These are phyloP conservation scores for Jackrogersella multiformis DNA, from an alignment of 495 filamentous ascomycete species.

Conservation along the genomic window DNA sequence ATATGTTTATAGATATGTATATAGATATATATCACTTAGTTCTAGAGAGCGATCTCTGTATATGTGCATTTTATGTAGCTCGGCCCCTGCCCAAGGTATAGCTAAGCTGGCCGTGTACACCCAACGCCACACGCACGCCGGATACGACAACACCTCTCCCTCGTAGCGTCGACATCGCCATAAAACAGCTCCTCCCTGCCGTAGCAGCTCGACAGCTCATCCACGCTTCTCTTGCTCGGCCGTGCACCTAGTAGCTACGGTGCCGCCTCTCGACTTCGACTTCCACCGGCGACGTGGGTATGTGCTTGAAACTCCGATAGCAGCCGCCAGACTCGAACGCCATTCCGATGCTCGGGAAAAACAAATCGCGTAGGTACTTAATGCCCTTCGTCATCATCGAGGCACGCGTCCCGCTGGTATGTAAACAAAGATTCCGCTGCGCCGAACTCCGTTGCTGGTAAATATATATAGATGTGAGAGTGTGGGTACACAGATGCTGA, in stretches of 20 bases:
- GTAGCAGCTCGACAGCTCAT: background rate
- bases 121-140: background rate
- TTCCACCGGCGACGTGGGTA: background rate
- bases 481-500: background rate
- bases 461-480: slow-evolving; percentile 21
- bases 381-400: slow-evolving; percentile 20
- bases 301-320: background rate
- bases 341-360: slow-evolving; percentile 25
- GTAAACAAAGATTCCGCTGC: slow-evolving; percentile 20
- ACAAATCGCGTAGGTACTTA: background rate
- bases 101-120: slow-evolving; percentile 12
- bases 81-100: background rate
- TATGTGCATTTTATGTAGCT: slow-evolving; percentile 13
- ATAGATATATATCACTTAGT: too few species aligned
- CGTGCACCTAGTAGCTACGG: slow-evolving; percentile 7
- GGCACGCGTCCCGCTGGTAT: slow-evolving; percentile 9
- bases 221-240: background rate
- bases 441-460: slow-evolving; percentile 43
- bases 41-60: slow-evolving; percentile 19
- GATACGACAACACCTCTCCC: background rate
- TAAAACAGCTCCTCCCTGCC: too few species aligned
- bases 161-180: slow-evolving; percentile 8
- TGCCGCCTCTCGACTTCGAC: background rate
- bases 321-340: slow-evolving; percentile 21
- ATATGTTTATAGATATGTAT: too few species aligned